Base-by-base conservation (phyloP, 2,329 filamentous ascomycete species). In the Fusarium sp. region DNA sequence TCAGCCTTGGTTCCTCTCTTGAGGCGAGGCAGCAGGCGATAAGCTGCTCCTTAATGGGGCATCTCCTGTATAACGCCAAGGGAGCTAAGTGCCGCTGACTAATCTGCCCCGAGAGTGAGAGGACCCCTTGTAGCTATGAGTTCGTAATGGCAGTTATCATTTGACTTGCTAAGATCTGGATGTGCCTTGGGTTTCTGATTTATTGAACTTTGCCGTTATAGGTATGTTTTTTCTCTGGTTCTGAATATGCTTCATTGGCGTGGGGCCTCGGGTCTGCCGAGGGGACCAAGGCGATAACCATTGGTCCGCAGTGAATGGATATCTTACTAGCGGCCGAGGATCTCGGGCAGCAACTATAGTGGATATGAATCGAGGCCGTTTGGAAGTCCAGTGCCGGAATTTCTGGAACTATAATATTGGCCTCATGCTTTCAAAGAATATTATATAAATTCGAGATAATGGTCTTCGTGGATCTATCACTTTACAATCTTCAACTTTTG, bases 391-490 rank as follows among this genome's bases (percentile, higher is more conserved):
- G 17, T 14, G 3, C 4, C 18, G 18, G 18, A 10, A 14, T 14
- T 8, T 5, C 13, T 10, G 26, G 13, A 22, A 28, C 18, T 28
- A 22, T 11, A 28, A 14, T 15, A 15, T 22, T 3, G 4, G 2
- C 9, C 13, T 1, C 4, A 10, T n/a, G 1, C 9, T 0, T 17
- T 17, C 6, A 4, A 2, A 6, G 17, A 51, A 32, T 24, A 10
- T 3, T 32, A 18, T n/a, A 32, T 32, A 50, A 50, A 15, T 11
- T 18, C 22, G 6, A 15, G 6, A 12, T 8, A 9, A 28, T 22
- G 4, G 26, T 22, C 3, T 24, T 5, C 13, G 10, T 3, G 15
- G 3, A 18, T 6, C 8, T 8, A 8, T 5, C 3, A 3, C 15
- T 1, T 8, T 13, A 18, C 14, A 13, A 10, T 32, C 22, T 18